Conservation (phyloP, 345 rosid species). For the Dipteronia dyeriana region DNA sequence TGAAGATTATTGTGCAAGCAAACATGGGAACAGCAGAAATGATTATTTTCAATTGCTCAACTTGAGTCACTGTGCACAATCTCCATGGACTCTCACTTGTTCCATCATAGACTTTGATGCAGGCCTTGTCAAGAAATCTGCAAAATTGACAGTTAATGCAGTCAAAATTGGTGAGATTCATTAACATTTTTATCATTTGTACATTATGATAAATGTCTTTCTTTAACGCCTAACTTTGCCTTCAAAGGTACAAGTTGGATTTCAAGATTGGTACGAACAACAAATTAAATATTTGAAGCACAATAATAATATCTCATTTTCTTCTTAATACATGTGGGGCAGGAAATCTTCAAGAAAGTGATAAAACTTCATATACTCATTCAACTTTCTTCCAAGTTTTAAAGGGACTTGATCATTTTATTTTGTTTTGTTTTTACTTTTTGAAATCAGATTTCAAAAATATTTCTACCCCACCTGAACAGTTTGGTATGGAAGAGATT, state of each 20-base stretch:
- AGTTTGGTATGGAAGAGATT: slow-evolving; percentile 55
- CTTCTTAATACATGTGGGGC: not conserved
- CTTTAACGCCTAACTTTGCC: too few relatives aligned
- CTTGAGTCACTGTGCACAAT: slow-evolving; percentile 71
- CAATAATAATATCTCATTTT: not conserved
- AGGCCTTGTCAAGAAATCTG: slow-evolving; percentile 93
- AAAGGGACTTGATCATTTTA: not conserved
- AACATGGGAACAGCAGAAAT: slow-evolving; percentile 55
- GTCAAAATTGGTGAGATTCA: not conserved
- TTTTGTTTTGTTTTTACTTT: not conserved
- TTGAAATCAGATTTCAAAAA: not conserved
- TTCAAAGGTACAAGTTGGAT: too few relatives aligned
- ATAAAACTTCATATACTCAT: not conserved
- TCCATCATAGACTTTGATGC: slow-evolving; percentile 64
- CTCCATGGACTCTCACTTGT: slow-evolving; percentile 81
- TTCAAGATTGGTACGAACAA: too few relatives aligned
- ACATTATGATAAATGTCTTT: too few relatives aligned
- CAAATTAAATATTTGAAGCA: too few relatives aligned
- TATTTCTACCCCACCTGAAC: slow-evolving; percentile 49
- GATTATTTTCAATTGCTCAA: slow-evolving; percentile 64
- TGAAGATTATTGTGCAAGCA: slow-evolving; percentile 61
- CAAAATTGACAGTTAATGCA: too few relatives aligned
- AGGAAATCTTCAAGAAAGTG: not conserved
- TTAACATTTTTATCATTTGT: too few relatives aligned
- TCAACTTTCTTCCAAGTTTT: not conserved